These are phyloP conservation scores for Phytopythium chamaehyphon DNA, from an alignment of 352 stramenopile genomes.

Conservation along the genomic window DNA sequence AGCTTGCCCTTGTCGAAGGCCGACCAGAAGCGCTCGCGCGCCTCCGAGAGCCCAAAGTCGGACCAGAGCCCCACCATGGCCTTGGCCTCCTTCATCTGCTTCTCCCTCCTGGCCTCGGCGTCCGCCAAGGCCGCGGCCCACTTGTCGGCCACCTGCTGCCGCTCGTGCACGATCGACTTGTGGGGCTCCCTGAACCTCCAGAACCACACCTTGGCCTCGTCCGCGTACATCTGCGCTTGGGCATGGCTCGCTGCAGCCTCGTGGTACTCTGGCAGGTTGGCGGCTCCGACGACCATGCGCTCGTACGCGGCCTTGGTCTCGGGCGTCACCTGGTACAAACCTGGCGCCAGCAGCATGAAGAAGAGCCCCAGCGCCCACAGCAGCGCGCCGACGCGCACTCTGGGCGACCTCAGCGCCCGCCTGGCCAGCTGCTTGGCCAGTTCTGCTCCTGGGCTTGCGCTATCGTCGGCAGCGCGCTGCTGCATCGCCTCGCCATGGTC, in stretches of 20 bases:
- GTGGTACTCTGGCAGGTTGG: conserved; percentile 76
- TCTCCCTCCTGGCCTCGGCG: conserved; percentile 49
- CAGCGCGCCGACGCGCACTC: conserved; percentile 56
- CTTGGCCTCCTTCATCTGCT: conserved; percentile 81
- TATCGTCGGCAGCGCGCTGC: conserved; percentile 7
- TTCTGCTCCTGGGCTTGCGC: conserved; percentile 38
- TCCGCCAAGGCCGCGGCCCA: conserved; percentile 53
- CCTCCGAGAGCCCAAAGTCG: conserved; percentile 75
- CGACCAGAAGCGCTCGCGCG: conserved; percentile 73
- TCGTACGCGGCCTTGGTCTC: conserved; percentile 81
- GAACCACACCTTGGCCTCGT: conserved; percentile 85
- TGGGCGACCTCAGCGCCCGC: conserved; percentile 49
- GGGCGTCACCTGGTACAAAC: conserved; percentile 50
- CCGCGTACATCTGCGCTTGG: conserved; percentile 45
- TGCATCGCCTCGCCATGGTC: conserved; percentile 28
- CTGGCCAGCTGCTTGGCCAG: conserved; percentile 51
- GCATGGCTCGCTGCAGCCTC: conserved; percentile 54
- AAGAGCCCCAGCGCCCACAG: conserved; percentile 79
- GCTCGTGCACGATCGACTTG: conserved; percentile 45
- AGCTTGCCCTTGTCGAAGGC: conserved; percentile 83
- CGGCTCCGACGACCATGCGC: conserved; percentile 63
- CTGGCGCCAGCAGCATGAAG: conserved; percentile 77
- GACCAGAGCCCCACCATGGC: conserved; percentile 77
- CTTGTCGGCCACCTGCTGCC: conserved; percentile 52
- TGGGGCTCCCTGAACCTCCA: conserved; percentile 83